phyloP scores from a whole-genome alignment of 2,329 filamentous ascomycete genomes.

The Talaromyces amestolkiae region DNA sequence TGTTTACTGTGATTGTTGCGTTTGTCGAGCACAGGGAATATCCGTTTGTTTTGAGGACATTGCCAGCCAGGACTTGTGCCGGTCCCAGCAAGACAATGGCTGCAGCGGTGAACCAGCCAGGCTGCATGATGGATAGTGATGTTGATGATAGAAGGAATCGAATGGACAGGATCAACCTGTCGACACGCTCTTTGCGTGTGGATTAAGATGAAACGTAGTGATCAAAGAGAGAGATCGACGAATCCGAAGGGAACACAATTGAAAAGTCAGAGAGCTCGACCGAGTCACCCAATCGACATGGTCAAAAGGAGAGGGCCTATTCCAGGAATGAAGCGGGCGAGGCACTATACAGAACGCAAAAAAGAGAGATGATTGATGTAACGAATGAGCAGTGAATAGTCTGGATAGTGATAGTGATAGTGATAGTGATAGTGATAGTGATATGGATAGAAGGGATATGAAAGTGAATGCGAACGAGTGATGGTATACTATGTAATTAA shows the following conservation, averaged over 20 bases:
- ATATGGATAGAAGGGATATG: neutral
- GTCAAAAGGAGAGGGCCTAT: neutral
- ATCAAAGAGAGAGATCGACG: neutral
- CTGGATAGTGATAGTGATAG: neutral
- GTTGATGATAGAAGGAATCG: neutral
- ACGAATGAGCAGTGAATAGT: neutral
- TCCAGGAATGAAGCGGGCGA: neutral
- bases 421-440: neutral
- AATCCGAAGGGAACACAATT: neutral
- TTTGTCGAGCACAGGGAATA: conserved; percentile 67
- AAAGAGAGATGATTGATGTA: neutral
- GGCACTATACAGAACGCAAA: neutral
- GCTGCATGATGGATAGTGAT: conserved; percentile 15
- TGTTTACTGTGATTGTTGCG: conserved; percentile 66
- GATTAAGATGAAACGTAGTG: conserved; percentile 18
- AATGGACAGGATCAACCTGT: conserved; percentile 31
- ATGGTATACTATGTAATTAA: neutral
- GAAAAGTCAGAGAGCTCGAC: neutral
- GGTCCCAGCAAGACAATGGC: conserved; percentile 22
- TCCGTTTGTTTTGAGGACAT: conserved; percentile 76
- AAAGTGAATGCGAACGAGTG: neutral
- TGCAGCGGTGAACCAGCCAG: conserved; percentile 16
- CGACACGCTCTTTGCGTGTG: neutral
- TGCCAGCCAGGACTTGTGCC: conserved; percentile 56
- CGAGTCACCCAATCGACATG: neutral